Percentiles rank a stretch among this genome's conserved stretches.
These are phyloP conservation scores for Russula dissimulans DNA, from an alignment of 768 basidiomycete species.

Conservation along the genomic window DNA sequence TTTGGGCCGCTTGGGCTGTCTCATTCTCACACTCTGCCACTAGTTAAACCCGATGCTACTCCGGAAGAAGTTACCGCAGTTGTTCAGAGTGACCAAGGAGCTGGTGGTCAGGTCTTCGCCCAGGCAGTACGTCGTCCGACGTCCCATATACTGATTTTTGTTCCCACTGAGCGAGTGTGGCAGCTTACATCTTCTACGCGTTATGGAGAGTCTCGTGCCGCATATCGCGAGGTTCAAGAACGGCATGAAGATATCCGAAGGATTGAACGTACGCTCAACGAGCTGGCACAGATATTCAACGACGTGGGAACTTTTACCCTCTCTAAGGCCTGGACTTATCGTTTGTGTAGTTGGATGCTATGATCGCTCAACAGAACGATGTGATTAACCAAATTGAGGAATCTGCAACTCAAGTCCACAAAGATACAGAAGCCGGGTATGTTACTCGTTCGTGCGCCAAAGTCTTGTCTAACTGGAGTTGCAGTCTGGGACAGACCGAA, in stretches of 20 bases:
- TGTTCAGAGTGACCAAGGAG: conserved; percentile 73
- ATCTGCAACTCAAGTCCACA: conserved; percentile 52
- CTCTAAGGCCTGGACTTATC: neutral
- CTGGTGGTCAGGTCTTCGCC: conserved; percentile 71
- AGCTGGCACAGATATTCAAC: conserved; percentile 79
- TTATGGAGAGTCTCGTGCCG: conserved; percentile 75
- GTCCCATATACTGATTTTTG: neutral
- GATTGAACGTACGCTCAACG: conserved; percentile 82
- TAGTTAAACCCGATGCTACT: conserved; percentile 89
- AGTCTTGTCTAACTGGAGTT: neutral
- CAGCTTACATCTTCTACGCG: conserved; percentile 69
- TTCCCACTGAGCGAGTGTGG: neutral
- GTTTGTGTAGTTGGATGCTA: conserved; percentile 54
- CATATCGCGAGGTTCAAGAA: conserved; percentile 82
- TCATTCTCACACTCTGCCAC: neutral
- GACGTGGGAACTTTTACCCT: conserved; percentile 42
- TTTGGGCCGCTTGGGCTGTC: neutral
- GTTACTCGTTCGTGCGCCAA: conserved; percentile 20
- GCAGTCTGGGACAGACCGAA: conserved; percentile 52
- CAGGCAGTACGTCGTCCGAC: conserved; percentile 55
- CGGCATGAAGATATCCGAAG: conserved; percentile 77
- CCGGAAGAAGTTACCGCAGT: conserved; percentile 81
- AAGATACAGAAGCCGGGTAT: conserved; percentile 64
- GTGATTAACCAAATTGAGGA: conserved; percentile 54
- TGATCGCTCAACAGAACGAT: conserved; percentile 77